Conservation (phyloP, 106 monocot genomes). For the Amphibolis antarctica region DNA sequence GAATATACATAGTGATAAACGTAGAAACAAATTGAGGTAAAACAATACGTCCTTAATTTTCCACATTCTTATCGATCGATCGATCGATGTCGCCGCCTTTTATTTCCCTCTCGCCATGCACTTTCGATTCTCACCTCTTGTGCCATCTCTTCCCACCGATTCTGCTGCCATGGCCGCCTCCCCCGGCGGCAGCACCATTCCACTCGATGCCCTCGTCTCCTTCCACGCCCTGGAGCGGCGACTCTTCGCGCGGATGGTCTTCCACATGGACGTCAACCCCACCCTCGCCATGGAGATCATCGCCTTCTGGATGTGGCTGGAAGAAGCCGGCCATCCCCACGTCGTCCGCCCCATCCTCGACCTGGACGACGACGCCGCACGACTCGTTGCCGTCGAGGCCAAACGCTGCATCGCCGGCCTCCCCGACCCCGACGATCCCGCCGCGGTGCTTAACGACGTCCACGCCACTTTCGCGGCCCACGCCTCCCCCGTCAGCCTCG, state of each 20-base stretch:
- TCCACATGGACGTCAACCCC: constrained; percentile 18
- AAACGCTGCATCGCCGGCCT: constrained; percentile 17
- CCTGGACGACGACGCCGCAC: constrained; percentile 4
- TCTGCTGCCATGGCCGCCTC: constrained; percentile 1
- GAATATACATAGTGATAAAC: no score
- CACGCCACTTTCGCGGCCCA: neutral
- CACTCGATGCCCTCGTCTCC: constrained; percentile 7
- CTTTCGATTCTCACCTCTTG: no score
- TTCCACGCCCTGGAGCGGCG: constrained; percentile 30
- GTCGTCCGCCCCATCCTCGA: constrained; percentile 13
- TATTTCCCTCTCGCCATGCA: no score
- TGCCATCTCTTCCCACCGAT: no score
- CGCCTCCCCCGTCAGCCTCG: constrained; percentile 11
- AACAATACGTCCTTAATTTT: no score
- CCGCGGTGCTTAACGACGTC: neutral
- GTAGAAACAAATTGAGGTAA: no score
- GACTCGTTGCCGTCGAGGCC: constrained; percentile 8
- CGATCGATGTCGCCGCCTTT: no score
- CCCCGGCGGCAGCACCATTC: neutral
- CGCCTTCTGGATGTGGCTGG: constrained; percentile 59
- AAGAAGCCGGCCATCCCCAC: constrained; percentile 18
- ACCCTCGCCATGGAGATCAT: constrained; percentile 35
- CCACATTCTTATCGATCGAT: no score
- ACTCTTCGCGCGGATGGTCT: constrained; percentile 33
- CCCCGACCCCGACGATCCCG: neutral